A percentile compares a stretch with the other conserved stretches of the same genome.
Conservation (phyloP, 2,329 filamentous ascomycete genomes). For the Delphinella strobiligena region DNA sequence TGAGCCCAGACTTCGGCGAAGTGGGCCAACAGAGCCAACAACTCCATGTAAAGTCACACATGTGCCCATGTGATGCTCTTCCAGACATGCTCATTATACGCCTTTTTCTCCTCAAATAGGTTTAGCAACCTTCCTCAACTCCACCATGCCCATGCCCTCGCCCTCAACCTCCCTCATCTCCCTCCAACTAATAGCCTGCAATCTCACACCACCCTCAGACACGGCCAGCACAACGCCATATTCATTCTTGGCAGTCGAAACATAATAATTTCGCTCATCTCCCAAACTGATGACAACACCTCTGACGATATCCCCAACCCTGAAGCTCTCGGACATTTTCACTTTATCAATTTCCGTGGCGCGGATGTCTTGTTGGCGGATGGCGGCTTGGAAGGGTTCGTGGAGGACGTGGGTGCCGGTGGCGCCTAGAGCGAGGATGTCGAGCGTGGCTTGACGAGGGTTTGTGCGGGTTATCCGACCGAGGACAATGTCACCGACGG, state of each 20-base stretch:
- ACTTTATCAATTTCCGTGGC: slow-evolving; percentile 95
- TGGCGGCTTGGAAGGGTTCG: slow-evolving; percentile 21
- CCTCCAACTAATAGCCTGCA: slow-evolving; percentile 91
- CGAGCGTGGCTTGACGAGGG: slow-evolving; percentile 71
- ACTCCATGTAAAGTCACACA: not conserved
- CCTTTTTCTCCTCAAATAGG: slow-evolving; percentile 51
- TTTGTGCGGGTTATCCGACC: slow-evolving; percentile 77
- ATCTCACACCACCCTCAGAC: slow-evolving; percentile 65
- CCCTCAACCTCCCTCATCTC: slow-evolving; percentile 81
- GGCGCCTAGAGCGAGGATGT: slow-evolving; percentile 71
- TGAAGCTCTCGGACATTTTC: slow-evolving; percentile 79
- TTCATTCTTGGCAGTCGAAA: slow-evolving; percentile 85
- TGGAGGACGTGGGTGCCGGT: slow-evolving; percentile 14
- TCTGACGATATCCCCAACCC: slow-evolving; percentile 82
- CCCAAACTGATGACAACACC: slow-evolving; percentile 75
- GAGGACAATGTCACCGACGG: slow-evolving; percentile 69
- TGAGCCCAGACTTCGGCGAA: too few species aligned
- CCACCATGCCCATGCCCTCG: slow-evolving; percentile 55
- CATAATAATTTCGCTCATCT: slow-evolving; percentile 89
- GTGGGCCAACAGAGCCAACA: not conserved
- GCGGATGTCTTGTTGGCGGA: slow-evolving; percentile 64
- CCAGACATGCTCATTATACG: too few species aligned
- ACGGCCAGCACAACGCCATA: slow-evolving; percentile 87
- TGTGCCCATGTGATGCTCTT: too few species aligned
- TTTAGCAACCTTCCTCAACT: slow-evolving; percentile 80